Evolutionary conservation across 139 green algal genomes (phyloP).

Genomic region (Chlamydomonas schloesseri): DNA sequence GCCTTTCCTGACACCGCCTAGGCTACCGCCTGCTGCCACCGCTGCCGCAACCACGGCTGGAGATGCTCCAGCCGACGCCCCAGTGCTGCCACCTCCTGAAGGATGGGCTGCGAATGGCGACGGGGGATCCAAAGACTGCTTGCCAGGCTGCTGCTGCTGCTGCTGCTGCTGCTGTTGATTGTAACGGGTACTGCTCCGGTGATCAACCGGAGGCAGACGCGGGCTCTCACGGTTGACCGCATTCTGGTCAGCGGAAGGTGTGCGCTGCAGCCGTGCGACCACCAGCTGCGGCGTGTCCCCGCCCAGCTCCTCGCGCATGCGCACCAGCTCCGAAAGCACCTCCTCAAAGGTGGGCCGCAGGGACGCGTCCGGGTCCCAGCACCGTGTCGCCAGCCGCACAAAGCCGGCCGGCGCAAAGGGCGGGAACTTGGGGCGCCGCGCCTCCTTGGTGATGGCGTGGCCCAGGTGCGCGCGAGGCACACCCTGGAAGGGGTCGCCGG

Average conservation of each 20-base stretch:
- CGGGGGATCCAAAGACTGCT: too few relatives aligned
- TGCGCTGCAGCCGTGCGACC: not conserved
- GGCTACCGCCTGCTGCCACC: too few relatives aligned
- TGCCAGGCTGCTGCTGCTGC: too few relatives aligned
- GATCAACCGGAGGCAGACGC: not conserved
- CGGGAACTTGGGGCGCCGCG: slow-evolving; percentile 21
- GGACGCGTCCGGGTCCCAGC: slow-evolving; percentile 50
- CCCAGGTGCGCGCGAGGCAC: not conserved
- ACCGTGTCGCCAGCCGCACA: slow-evolving; percentile 33
- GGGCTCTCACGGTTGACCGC: not conserved
- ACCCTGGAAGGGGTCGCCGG: not conserved
- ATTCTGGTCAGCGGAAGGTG: not conserved
- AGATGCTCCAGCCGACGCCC: too few relatives aligned
- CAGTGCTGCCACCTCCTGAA: too few relatives aligned
- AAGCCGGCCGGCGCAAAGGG: slow-evolving; percentile 21
- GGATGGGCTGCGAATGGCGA: too few relatives aligned
- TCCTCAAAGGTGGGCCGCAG: slow-evolving; percentile 42
- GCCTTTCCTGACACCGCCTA: too few relatives aligned
- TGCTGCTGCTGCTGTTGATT: too few relatives aligned
- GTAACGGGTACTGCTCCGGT: too few relatives aligned
- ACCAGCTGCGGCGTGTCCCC: slow-evolving; percentile 14
- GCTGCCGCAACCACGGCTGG: too few relatives aligned
- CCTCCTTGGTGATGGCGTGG: not conserved
- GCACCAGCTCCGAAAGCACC: slow-evolving; percentile 40
- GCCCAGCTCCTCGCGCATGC: slow-evolving; percentile 31